phyloP scores from a whole-genome alignment of 352 stramenopile genomes.

The Pythium dissotocum region DNA sequence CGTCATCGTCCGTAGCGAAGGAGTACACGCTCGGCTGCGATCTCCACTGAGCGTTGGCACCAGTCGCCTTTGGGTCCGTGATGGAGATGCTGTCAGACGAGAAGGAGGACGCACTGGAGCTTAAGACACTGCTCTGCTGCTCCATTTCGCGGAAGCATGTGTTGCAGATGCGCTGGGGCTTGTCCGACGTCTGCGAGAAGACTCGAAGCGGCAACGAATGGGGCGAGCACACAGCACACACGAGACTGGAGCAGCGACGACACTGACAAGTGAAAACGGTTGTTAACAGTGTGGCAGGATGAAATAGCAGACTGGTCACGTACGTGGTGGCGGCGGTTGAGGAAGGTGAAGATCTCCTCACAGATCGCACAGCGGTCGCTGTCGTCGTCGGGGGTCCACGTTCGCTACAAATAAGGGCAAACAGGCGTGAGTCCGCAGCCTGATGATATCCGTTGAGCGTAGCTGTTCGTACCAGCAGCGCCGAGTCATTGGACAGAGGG shows the following conservation, averaged over 20 bases:
- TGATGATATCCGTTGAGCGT: not conserved
- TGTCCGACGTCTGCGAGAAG: conserved; percentile 42
- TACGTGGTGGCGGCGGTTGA: conserved; percentile 76
- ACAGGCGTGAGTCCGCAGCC: not conserved
- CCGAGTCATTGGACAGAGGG: conserved; percentile 51
- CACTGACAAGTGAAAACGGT: conserved; percentile 33
- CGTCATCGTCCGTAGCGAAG: conserved; percentile 12
- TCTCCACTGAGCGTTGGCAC: conserved; percentile 1
- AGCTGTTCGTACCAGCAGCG: conserved; percentile 40
- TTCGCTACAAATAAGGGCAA: conserved; percentile 32
- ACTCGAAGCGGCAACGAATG: conserved; percentile 49
- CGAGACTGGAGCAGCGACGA: conserved; percentile 58
- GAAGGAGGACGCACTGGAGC: not conserved
- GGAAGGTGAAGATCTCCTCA: conserved; percentile 62
- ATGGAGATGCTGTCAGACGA: not conserved
- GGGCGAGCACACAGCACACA: conserved; percentile 67
- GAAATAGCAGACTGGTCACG: conserved; percentile 3
- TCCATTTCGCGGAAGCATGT: conserved; percentile 41
- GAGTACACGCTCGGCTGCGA: conserved; percentile 2
- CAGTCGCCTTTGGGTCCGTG: conserved; percentile 15
- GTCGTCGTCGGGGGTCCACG: conserved; percentile 67
- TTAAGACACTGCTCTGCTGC: not conserved
- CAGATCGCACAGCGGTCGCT: conserved; percentile 61
- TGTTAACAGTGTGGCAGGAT: too few relatives aligned
- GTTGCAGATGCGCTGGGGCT: conserved; percentile 52